These are phyloP conservation scores for Pseudogymnoascus sp. DNA, from an alignment of 2,329 filamentous ascomycete genomes.

Conservation along the genomic window DNA sequence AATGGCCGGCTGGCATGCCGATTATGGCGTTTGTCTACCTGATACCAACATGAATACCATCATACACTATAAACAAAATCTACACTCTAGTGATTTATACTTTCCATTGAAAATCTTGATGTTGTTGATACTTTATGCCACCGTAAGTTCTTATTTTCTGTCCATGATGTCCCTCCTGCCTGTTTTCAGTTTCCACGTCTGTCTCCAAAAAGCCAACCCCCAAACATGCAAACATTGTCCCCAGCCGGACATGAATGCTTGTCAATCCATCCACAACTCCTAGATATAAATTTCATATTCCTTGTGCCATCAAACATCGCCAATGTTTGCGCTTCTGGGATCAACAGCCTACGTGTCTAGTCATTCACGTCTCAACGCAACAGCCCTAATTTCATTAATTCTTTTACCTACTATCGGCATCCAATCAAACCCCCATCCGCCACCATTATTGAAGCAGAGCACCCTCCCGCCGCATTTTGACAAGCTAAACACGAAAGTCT, in stretches of 20 bases:
- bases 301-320: not conserved
- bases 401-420: not conserved
- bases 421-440: not conserved
- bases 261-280: not conserved
- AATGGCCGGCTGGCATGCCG: not conserved
- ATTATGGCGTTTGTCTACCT: not conserved
- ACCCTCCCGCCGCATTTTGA: not conserved
- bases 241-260: not conserved
- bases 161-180: not conserved
- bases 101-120: not conserved
- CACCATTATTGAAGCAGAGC: not conserved
- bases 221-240: not conserved
- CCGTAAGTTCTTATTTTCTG: not conserved
- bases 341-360: not conserved
- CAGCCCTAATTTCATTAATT: not conserved
- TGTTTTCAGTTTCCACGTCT: not conserved
- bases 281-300: not conserved
- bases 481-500: not conserved
- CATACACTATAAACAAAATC: not conserved
- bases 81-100: not conserved
- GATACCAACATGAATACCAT: not conserved
- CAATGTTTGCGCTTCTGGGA: not conserved
- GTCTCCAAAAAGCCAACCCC: not conserved
- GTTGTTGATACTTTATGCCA: not conserved
- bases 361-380: not conserved